These are phyloP conservation scores for Obelidium mucronatum DNA, from an alignment of 192 early-diverging fungal genomes.

Conservation along the genomic window DNA sequence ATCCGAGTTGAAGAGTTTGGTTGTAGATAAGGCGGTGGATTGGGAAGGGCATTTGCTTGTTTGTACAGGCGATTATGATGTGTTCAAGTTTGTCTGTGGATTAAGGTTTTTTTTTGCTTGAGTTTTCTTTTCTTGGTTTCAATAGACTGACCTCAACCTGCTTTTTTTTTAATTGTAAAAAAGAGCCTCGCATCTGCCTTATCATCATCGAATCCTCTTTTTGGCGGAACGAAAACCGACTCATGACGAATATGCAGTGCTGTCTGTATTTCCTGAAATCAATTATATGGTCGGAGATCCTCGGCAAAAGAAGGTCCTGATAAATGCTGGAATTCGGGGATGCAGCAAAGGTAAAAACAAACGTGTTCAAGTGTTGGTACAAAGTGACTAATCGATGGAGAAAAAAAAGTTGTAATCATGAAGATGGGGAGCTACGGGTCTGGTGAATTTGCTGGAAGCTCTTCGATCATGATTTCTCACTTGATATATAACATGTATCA, in stretches of 20 bases:
- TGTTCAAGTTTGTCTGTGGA: constrained; percentile 54
- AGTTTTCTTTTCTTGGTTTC: constrained; percentile 36
- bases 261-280: constrained; percentile 47
- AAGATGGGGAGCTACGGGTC: constrained; percentile 15
- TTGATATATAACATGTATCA: constrained; percentile 61
- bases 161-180: background rate
- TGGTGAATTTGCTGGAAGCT: constrained; percentile 25
- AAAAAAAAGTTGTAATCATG: constrained; percentile 31
- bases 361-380: constrained; percentile 38
- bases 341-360: constrained; percentile 29
- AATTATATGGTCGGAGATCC: constrained; percentile 53
- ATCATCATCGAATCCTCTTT: constrained; percentile 44
- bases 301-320: constrained; percentile 32
- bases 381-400: constrained; percentile 46
- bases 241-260: constrained; percentile 32
- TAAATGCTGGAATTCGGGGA: constrained; percentile 37
- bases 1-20: background rate
- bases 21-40: background rate
- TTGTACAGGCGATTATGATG: constrained; percentile 43
- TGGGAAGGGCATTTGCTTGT: constrained; percentile 47
- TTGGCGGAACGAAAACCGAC: constrained; percentile 38
- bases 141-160: constrained; percentile 36
- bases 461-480: constrained; percentile 63
- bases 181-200: constrained; percentile 32
- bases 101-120: constrained; percentile 45